These are phyloP conservation scores for Aspergillus novoparasiticus DNA, from an alignment of 2,329 filamentous ascomycete genomes.

Conservation along the genomic window DNA sequence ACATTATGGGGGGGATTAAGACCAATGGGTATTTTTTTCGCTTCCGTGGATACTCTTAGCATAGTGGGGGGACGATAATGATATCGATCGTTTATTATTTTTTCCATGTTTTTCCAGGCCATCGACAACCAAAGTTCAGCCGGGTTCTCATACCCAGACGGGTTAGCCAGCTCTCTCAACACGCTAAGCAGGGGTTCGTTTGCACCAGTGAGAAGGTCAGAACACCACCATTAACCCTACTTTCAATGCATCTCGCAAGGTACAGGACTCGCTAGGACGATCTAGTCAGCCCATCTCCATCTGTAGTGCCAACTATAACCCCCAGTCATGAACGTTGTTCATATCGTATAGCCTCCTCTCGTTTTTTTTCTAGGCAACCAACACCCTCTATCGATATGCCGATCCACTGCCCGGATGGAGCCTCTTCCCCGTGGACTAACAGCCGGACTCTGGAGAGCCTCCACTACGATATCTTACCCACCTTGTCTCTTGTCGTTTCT, in stretches of 20 bases:
- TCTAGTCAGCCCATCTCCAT: neutral
- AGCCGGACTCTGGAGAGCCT: neutral
- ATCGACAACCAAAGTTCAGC: neutral
- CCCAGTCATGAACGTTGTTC: neutral
- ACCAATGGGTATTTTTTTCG: neutral
- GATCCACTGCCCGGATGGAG: neutral
- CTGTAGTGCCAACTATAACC: neutral
- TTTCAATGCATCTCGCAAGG: too few species aligned
- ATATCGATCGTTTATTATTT: neutral
- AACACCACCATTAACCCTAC: too few species aligned
- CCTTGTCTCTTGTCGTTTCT: neutral
- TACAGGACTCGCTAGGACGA: too few species aligned
- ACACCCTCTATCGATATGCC: neutral
- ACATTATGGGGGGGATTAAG: neutral
- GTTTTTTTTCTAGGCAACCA: neutral
- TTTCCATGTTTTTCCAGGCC: neutral
- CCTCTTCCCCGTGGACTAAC: slow-evolving; percentile 1
- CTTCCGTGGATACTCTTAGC: neutral
- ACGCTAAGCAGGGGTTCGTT: neutral
- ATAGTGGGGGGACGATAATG: neutral
- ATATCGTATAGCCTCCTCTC: neutral
- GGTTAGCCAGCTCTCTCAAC: neutral
- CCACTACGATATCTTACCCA: neutral
- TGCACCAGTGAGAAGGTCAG: too few species aligned
- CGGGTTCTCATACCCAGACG: neutral